Evolutionary conservation across 768 basidiomycete species (phyloP), one percentile per base, ranked within the genome.

Genomic region (Mycena albidolilacea): DNA sequence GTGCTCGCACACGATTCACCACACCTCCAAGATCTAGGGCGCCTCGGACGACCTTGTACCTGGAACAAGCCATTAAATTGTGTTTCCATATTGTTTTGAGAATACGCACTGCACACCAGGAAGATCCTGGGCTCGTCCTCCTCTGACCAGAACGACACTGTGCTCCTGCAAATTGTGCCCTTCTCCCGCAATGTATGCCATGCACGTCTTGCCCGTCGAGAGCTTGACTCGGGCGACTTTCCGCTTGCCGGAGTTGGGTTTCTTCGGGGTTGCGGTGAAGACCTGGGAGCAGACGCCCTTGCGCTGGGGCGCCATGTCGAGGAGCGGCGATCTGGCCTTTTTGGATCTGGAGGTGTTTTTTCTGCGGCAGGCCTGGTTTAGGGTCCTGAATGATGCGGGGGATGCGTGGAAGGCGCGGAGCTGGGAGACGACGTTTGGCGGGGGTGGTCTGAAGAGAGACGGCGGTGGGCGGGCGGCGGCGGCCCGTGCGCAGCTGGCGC

Each of bases 161-260:
- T 99, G 98, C 81, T 99, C 98, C 84, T 99, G 98, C 78, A 99
- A 82, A 80, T 98, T 98, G 81, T 99, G 97, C 0, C 98, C 98
- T 80, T 99, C 98, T 77, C 98, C 98, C 57, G 93, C 95, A 70
- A 99, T 96, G 81, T 98, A 99, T 17, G 96, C 97, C 86, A 94
- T 94, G 74, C 97, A 88, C 54, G 91, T 92, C 81, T 94, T 92
- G 62, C 98, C 98, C 14, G 92, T 96, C 23, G 92, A 89, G 68
- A 99, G 87, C 85, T 97, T 97, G 76, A 99, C 92, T 78, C 95
- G 89, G 55, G 97, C 97, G 69, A 99, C 95, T 85, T 98, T 99
- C 72, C 98, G 95, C 80, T 98, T 96, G 46, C 97, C 97, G 12
- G 97, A 99, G 83, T 99, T 99, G 74, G 98, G 98, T 80, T 99